Percentiles rank a stretch among this genome's conserved stretches.
phyloP scores from a whole-genome alignment of 1,284 basidiomycete genomes.

The Cystobasidium sp. region DNA sequence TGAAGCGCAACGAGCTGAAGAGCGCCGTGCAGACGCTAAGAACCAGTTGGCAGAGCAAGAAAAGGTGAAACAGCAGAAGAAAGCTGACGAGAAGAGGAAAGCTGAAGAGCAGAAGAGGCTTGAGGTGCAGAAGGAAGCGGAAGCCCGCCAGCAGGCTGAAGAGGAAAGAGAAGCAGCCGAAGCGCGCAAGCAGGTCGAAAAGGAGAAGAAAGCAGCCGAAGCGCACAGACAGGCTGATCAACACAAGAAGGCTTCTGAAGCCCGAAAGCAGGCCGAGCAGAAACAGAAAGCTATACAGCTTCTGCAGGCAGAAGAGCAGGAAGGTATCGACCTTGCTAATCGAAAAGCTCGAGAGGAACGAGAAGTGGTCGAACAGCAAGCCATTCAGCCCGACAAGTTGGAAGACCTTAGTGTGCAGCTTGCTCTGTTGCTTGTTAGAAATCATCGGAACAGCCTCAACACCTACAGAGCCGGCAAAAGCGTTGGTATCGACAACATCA shows the following conservation, averaged over 20 bases:
- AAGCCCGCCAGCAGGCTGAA: background rate
- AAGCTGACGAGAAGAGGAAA: no score
- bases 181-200: no score
- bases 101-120: no score
- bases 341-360: background rate
- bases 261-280: no score
- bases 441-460: conserved; percentile 9
- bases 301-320: no score
- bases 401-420: background rate
- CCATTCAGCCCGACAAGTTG: background rate
- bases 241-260: no score
- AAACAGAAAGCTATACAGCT: no score
- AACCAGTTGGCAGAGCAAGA: background rate
- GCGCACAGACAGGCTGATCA: no score
- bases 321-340: no score
- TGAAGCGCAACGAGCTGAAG: background rate
- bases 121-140: background rate
- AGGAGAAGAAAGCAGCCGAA: no score
- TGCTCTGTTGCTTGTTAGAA: background rate
- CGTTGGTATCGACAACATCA: conserved; percentile 5
- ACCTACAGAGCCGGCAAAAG: conserved; percentile 1
- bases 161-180: background rate
- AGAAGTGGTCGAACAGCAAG: background rate
- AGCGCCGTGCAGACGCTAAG: no score
- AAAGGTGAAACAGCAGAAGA: background rate